phyloP scores from a whole-genome alignment of 176 grass and related monocot species.

The Oryza nivara region DNA sequence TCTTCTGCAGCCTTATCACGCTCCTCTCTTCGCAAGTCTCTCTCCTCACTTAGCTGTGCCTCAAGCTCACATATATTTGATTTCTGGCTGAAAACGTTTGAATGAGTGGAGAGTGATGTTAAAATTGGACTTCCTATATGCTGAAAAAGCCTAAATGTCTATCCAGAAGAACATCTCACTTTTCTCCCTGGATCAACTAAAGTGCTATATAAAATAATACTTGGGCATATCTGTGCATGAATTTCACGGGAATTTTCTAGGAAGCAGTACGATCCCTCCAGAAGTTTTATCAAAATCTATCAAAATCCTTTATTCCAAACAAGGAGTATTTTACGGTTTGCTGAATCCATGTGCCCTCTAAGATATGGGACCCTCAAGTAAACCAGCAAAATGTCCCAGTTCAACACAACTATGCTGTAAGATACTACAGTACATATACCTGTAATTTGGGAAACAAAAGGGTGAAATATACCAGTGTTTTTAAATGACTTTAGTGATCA shows the following conservation, averaged over 20 bases:
- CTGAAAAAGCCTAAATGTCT: not conserved
- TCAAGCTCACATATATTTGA: slow-evolving; percentile 85
- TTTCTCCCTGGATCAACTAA: slow-evolving; percentile 16
- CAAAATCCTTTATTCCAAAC: not conserved
- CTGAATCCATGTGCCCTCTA: not conserved
- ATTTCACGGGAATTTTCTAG: not conserved
- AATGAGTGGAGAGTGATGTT: slow-evolving; percentile 17
- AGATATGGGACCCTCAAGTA: slow-evolving; percentile 10
- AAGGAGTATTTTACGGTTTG: not conserved
- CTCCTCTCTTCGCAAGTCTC: slow-evolving; percentile 89
- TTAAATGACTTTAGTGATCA: not conserved
- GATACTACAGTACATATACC: not conserved
- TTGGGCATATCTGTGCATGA: not conserved
- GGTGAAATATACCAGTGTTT: not conserved
- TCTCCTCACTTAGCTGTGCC: slow-evolving; percentile 79
- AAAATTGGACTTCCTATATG: not conserved
- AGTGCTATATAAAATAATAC: not conserved
- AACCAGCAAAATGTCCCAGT: not conserved
- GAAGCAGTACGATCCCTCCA: not conserved
- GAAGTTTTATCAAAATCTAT: slow-evolving; percentile 16
- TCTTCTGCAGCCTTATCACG: slow-evolving; percentile 77
- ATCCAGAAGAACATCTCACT: not conserved
- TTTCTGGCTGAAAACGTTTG: slow-evolving; percentile 78
- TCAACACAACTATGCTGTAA: not conserved
- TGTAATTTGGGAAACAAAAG: not conserved